A percentile compares a stretch with the other conserved stretches of the same genome.
phyloP scores from a whole-genome alignment of 768 basidiomycete genomes.

The Cyclocybe cylindracea region DNA sequence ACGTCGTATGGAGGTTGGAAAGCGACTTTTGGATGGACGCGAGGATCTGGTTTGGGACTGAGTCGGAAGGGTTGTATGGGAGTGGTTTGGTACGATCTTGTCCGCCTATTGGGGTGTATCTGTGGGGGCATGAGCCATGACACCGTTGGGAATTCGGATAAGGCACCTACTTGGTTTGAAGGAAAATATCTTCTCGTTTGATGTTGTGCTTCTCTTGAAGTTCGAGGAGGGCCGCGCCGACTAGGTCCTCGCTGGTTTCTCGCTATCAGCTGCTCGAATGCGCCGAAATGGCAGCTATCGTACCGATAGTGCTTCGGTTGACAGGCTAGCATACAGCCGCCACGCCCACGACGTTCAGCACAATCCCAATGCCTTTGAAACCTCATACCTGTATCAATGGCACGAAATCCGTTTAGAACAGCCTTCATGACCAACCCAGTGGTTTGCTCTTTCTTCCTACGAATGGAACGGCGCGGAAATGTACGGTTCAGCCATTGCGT shows the following conservation, averaged over 20 bases:
- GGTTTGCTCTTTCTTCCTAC: constrained; percentile 80
- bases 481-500: not conserved
- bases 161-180: constrained; percentile 73
- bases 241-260: constrained; percentile 66
- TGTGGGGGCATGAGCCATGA: constrained; percentile 22
- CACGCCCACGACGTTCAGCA: not conserved
- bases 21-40: constrained; percentile 67
- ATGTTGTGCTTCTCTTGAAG: constrained; percentile 59
- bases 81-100: constrained; percentile 72
- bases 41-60: constrained; percentile 59
- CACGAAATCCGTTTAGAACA: constrained; percentile 74
- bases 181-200: constrained; percentile 67
- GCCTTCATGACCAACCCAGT: constrained; percentile 68
- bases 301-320: constrained; percentile 77
- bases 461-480: not conserved
- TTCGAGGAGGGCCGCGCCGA: constrained; percentile 68
- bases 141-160: not conserved
- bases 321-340: constrained; percentile 41
- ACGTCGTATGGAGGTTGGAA: constrained; percentile 66
- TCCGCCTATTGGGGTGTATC: constrained; percentile 73
- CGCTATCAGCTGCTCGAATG: not conserved
- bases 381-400: constrained; percentile 76
- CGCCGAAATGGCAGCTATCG: constrained; percentile 3
- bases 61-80: constrained; percentile 64
- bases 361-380: not conserved